Evolutionary conservation across 257 asterid genomes (phyloP), one percentile per base, ranked within the genome.

Genomic region (Petunia axillaris): DNA sequence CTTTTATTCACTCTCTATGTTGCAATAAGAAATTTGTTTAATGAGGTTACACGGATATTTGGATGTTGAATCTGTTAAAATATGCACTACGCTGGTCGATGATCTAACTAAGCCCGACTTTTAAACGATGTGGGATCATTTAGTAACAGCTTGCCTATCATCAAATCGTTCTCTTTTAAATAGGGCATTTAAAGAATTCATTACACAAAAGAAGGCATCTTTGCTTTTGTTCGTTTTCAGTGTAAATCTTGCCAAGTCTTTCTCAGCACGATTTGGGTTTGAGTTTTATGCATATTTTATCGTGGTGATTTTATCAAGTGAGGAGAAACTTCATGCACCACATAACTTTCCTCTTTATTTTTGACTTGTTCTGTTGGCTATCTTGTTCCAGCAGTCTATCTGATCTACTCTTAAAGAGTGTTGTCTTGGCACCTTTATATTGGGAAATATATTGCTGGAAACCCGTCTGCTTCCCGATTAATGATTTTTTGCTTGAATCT

Each of bases 1-100:
- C 85, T 62, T 59, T 78, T 57, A 82, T 78, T 38, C 67, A 37
- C 41, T 78, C 48, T 66, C 59, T 46, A 16, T 16, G 46, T 77
- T 77, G 16, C 80, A 60, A 43, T 48, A 46, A 9, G 54, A 58
- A 71, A 71, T 37, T 79, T 79, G 63, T 48, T 52, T 57, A 38
- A 78, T 79, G 8, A 64, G 37, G 53, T 50, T 71, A 10, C 15
- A 78, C 25, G 64, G 73, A 48, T 53, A 79, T 68, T 40, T 79
- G 66, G 43, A 58, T 63, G 35, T 57, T 63, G 80, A 79, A 79
- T 50, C 44, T 41, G 67, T 54, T 64, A 62, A 75, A 66, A 70
- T 63, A 77, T 35, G 62, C 75, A 63, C 78, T 48, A 62, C 74
- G 54, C 76, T 50, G 38, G 62, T 52, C 3, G 3, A 8, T 78